Base-by-base conservation (phyloP, 805 yeast genomes). In the Lachancea kluyveri region DNA sequence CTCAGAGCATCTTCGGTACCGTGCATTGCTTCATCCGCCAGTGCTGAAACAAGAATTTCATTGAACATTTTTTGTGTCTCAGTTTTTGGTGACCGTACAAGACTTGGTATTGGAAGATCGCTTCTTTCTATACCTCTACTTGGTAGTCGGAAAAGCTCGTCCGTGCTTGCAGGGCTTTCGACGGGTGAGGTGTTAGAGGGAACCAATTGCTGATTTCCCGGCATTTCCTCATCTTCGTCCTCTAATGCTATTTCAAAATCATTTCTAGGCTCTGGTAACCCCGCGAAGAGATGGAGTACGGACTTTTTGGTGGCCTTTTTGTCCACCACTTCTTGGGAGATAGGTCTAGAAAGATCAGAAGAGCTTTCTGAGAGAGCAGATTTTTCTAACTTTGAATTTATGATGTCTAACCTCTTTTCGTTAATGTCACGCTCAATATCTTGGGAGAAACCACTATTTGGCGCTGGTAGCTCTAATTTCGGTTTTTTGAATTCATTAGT, bases 191-290 rank as follows among this genome's bases (percentile, higher is more conserved):
- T n/a, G n/a, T n/a, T n/a, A n/a, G n/a, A n/a, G n/a, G n/a, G 21
- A 13, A 13, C 7, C 5, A 26, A 8, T 13, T 7, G 19, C 19
- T 4, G 17, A 11, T 14, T 16, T 15, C 12, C 13, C 3, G 8
- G 23, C 11, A 24, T 12, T 4, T 34, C 49, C 1, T 50, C 54
- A 9, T 48, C 58, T 3, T 58, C 64, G 4, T 57, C 64, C 17
- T 54, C 57, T 3, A 55, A 38, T 1, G 52, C 43, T 6, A 70
- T 51, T 35, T 70, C 74, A 39, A 65, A 70, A 30, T 70, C 72
- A 39, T 71, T 69, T 37, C 56, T 57, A 0, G 74, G 70, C n/a
- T 44, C 34, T 1, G 74, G 70, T 13, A 67, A 41, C 1, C 39
- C 28, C 1, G 51, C 50, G 22, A 68, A 58, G 26, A 54, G 43